Base-by-base conservation (phyloP, 2,329 filamentous ascomycete genomes). In the Trichophaea hybrida region DNA sequence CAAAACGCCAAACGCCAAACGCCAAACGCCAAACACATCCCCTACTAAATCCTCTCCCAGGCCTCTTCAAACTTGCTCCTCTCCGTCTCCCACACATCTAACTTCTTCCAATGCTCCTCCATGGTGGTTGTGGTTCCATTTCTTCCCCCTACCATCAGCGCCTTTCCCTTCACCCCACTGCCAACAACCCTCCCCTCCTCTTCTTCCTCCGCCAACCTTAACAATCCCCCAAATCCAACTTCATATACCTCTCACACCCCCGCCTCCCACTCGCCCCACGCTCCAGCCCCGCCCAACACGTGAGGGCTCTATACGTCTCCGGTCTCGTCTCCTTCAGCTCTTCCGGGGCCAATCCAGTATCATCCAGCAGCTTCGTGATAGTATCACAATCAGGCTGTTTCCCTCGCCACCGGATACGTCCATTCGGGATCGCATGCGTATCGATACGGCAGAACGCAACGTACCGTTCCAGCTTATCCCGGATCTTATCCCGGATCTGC, bases 401-500 rank as follows among this genome's bases (percentile, higher is more conserved):
- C 12, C 40, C 40, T 2, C 40, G 40, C 12, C 12, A 44, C 12
- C 40, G 40, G 12, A 15, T 44, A 15, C 12, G 40, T 10, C 46
- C 46, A 17, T 10, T 10, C 12, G 10, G 8, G 17, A 15, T 32
- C 12, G 51, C 51, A 37, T 55, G 35, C 13, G 61, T 32, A 12
- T 32, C 53, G 13, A 63, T 48, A 6, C 48, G 48, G 37, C 60
- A 64, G 54, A 59, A 56, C 5, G 62, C 62, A 12, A 62, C 58
- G 17, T 57, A 64, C 38, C 34, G 58, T 57, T 64, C 57, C 7
- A 64, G 62, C 2, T 35, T 34, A 32, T 58, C 60, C 33, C 52
- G 17, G 34, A 64, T 64, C 50, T 60, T 62, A 8, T 37, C 24
- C 40, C 55, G 40, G 38, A 64, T 63, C 24, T 64, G 63, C 12